phyloP scores from a whole-genome alignment of 352 stramenopile genomes.

The Phytophthora palmivora region DNA sequence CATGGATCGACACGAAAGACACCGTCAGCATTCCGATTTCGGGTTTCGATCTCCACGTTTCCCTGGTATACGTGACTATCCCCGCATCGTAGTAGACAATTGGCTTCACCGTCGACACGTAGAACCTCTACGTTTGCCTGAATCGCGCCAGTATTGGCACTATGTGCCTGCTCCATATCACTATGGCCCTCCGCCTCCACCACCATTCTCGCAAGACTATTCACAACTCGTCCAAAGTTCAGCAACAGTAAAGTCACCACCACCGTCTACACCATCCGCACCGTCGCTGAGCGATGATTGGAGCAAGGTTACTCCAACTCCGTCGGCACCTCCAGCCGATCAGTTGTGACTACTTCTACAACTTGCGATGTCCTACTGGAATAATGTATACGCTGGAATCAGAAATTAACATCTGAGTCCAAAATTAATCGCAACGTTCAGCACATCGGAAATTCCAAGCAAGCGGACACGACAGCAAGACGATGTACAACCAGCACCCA shows the following conservation, averaged over 20 bases:
- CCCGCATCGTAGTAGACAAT: background rate
- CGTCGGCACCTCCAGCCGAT: constrained; percentile 7
- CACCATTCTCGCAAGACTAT: constrained; percentile 4
- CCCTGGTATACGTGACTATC: constrained; percentile 2
- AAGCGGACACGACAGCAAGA: constrained; percentile 13
- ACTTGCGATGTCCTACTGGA: no score
- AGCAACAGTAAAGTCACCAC: background rate
- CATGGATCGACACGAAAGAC: background rate
- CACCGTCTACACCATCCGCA: constrained; percentile 2
- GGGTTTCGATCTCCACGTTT: constrained; percentile 5
- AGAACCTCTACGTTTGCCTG: background rate
- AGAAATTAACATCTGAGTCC: constrained; percentile 28
- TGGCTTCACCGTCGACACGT: constrained; percentile 5
- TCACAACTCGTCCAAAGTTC: background rate
- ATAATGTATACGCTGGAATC: no score
- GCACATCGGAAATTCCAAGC: constrained; percentile 21
- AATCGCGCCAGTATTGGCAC: constrained; percentile 1
- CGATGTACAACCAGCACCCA: constrained; percentile 31
- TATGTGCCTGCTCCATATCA: constrained; percentile 4
- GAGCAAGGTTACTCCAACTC: background rate
- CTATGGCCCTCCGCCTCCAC: constrained; percentile 8
- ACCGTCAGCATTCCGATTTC: constrained; percentile 1
- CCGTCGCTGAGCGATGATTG: background rate
- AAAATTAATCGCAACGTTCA: constrained; percentile 23
- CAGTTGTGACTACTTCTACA: no score